Conservation (phyloP, 1,284 basidiomycete species). For the Cryptococcus sp. region DNA sequence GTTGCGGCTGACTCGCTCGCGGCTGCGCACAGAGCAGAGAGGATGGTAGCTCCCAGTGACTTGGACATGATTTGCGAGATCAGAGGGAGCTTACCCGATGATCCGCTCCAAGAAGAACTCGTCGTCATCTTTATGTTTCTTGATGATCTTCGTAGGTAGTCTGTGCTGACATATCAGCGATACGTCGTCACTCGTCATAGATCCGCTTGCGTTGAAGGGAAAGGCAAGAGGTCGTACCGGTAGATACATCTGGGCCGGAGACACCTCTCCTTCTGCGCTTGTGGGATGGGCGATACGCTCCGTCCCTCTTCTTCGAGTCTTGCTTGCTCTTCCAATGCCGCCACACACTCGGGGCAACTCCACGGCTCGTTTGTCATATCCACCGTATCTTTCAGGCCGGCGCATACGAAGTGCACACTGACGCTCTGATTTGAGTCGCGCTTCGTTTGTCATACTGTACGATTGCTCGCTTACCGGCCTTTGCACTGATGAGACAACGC, state of each 20-base stretch:
- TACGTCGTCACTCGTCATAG: background rate
- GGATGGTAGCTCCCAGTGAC: too few relatives aligned
- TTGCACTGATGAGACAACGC: conserved; percentile 1
- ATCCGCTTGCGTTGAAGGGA: background rate
- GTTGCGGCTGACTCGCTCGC: conserved; percentile 5
- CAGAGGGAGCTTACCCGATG: conserved; percentile 18
- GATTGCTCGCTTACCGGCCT: conserved; percentile 6
- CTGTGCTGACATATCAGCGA: background rate
- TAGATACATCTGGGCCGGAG: conserved; percentile 22
- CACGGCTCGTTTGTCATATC: conserved; percentile 14
- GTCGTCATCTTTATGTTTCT: conserved; percentile 21
- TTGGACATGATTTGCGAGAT: too few relatives aligned
- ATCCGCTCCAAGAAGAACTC: conserved; percentile 21
- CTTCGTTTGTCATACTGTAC: too few relatives aligned
- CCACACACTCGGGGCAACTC: conserved; percentile 24
- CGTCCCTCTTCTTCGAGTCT: background rate
- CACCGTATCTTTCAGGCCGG: conserved; percentile 15
- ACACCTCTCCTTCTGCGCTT: conserved; percentile 20
- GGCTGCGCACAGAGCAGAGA: conserved; percentile 2
- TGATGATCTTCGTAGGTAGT: conserved; percentile 10
- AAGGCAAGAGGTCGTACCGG: conserved; percentile 1
- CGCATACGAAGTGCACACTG: conserved; percentile 32
- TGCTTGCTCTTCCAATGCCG: background rate
- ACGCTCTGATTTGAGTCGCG: background rate
- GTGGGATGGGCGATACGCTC: conserved; percentile 2